Evolutionary conservation across 257 asterid species (phyloP).

Genomic region (Anisodus tanguticus): DNA sequence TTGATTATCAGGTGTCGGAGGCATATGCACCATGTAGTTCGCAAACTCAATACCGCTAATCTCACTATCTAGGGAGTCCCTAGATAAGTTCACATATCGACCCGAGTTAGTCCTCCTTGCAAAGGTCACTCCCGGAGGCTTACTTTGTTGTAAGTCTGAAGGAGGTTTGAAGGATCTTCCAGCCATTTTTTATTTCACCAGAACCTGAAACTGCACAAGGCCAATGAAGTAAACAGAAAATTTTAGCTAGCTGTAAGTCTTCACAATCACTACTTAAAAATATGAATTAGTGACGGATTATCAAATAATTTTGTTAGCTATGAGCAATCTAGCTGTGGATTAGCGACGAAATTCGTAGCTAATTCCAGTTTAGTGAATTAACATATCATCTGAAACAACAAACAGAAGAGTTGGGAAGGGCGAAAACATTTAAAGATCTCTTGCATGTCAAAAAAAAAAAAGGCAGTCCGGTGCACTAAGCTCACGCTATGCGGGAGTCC

Average conservation of each 20-base stretch:
- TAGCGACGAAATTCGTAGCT: too few species aligned
- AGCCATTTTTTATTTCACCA: constrained; percentile 54
- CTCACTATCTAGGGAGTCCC: constrained; percentile 94
- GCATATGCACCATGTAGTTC: constrained; percentile 84
- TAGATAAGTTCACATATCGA: constrained; percentile 78
- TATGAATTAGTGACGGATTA: too few species aligned
- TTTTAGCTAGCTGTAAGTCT: background rate
- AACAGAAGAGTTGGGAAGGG: background rate
- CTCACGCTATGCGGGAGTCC: too few species aligned
- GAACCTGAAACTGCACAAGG: constrained; percentile 50
- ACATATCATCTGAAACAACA: background rate
- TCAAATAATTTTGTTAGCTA: too few species aligned
- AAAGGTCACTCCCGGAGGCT: constrained; percentile 64
- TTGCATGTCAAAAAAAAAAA: too few species aligned
- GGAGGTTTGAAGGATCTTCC: constrained; percentile 59
- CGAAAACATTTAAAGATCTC: background rate
- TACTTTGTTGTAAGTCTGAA: constrained; percentile 51
- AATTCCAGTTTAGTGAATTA: background rate
- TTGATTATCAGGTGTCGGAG: constrained; percentile 94
- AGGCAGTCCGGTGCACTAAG: too few species aligned
- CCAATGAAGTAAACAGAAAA: constrained; percentile 23
- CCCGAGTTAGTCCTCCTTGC: constrained; percentile 82
- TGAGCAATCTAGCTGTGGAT: too few species aligned
- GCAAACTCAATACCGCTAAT: constrained; percentile 67
- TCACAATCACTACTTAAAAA: background rate